Conservation (phyloP, 495 filamentous ascomycete genomes). For the Aspergillus biplanus region DNA sequence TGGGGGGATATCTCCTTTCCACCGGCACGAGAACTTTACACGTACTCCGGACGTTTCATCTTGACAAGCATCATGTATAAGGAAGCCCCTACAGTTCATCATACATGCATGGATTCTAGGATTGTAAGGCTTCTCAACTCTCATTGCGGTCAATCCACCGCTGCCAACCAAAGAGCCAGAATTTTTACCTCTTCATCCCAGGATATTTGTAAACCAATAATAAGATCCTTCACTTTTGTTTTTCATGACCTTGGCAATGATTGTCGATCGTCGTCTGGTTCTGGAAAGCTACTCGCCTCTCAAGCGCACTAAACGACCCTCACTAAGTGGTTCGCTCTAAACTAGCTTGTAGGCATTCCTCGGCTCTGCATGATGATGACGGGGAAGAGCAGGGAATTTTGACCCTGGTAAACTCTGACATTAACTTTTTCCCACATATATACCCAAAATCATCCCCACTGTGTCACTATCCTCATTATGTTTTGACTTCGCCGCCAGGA, state of each 20-base stretch:
- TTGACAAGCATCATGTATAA: too few species aligned
- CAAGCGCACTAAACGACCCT: not conserved
- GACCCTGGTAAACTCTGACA: too few species aligned
- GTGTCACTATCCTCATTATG: too few species aligned
- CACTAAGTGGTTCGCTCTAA: not conserved
- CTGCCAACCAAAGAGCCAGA: not conserved
- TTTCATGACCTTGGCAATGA: not conserved
- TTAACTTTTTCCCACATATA: too few species aligned
- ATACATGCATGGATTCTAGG: too few species aligned
- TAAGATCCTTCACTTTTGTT: not conserved
- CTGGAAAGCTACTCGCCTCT: not conserved
- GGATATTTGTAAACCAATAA: not conserved
- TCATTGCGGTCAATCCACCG: not conserved
- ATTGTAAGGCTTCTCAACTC: too few species aligned
- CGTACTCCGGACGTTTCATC: too few species aligned
- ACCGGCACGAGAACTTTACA: too few species aligned
- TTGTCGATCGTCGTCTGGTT: not conserved
- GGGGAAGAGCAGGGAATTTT: too few species aligned
- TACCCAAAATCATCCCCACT: too few species aligned
- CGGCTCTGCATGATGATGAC: not conserved
- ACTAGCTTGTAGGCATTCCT: not conserved
- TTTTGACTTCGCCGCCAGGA: slow-evolving; percentile 11
- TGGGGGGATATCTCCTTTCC: too few species aligned
- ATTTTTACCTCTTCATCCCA: not conserved
- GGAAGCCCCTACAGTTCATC: too few species aligned